These are phyloP conservation scores for Aspergillaceae sp. DNA, from an alignment of 2,329 filamentous ascomycete species.

Conservation along the genomic window DNA sequence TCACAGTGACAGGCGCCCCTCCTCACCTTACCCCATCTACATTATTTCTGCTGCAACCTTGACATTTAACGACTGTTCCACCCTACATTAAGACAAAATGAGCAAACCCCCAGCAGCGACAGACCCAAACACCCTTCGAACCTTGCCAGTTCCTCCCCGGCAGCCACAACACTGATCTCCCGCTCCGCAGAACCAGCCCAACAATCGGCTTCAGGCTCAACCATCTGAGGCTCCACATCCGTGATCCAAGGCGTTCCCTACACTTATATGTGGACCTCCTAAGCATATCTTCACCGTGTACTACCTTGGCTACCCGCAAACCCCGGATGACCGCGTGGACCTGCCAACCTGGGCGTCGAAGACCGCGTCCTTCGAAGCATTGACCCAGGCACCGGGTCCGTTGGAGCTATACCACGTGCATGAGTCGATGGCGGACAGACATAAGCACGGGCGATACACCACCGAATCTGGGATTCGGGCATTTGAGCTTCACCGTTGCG, in stretches of 20 bases:
- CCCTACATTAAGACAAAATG: not conserved
- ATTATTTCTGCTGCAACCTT: too few relatives aligned
- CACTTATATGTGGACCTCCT: constrained; percentile 32
- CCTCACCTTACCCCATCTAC: too few relatives aligned
- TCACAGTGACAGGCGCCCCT: too few relatives aligned
- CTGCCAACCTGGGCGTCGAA: constrained; percentile 20
- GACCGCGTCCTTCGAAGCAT: constrained; percentile 15
- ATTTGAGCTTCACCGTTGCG: constrained; percentile 33
- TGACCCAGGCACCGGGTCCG: constrained; percentile 26
- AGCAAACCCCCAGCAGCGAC: not conserved
- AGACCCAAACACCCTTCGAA: constrained; percentile 12
- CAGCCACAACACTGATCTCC: constrained; percentile 21
- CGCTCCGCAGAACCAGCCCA: constrained; percentile 17
- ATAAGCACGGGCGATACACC: constrained; percentile 24
- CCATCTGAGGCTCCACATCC: constrained; percentile 31
- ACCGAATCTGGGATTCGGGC: constrained; percentile 30
- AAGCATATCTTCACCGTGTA: constrained; percentile 36
- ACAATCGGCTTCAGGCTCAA: constrained; percentile 30
- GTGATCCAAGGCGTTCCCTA: constrained; percentile 25
- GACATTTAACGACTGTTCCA: too few relatives aligned
- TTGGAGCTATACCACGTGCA: constrained; percentile 33
- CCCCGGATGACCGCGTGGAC: constrained; percentile 18
- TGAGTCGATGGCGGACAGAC: constrained; percentile 14
- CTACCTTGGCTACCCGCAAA: constrained; percentile 31
- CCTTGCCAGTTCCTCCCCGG: constrained; percentile 22